phyloP scores from a whole-genome alignment of 2,329 filamentous ascomycete species.

The Hymenoscyphus fructigenus region DNA sequence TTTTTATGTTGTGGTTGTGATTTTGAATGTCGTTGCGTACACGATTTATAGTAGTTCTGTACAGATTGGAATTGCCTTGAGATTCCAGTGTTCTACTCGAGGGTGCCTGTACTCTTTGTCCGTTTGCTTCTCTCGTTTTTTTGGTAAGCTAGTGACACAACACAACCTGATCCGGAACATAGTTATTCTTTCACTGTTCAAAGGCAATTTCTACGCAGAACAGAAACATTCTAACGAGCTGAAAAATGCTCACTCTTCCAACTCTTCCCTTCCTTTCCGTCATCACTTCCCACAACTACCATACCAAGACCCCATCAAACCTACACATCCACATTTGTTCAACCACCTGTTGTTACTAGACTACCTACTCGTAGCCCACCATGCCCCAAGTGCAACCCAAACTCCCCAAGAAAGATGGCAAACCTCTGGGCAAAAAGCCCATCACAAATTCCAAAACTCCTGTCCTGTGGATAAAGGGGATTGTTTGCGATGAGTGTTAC shows the following conservation, averaged over 20 bases:
- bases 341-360: not conserved
- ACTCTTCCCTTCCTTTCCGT: not conserved
- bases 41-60: not conserved
- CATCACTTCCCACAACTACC: not conserved
- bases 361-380: not conserved
- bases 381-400: no score
- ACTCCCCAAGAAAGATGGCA: not conserved
- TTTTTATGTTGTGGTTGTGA: not conserved
- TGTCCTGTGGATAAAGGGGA: not conserved
- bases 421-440: not conserved
- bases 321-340: no score
- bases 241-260: not conserved
- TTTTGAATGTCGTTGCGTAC: not conserved
- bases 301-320: no score
- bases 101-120: not conserved
- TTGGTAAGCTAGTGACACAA: not conserved
- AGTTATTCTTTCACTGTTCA: not conserved
- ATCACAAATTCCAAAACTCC: not conserved
- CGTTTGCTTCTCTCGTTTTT: not conserved
- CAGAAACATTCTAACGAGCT: not conserved
- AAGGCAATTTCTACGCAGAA: not conserved
- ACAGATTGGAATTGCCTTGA: not conserved
- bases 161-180: not conserved
- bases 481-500: not conserved
- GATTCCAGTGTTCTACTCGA: not conserved